Conservation (phyloP, 768 basidiomycete genomes). For the Pulveroboletus sp. region DNA sequence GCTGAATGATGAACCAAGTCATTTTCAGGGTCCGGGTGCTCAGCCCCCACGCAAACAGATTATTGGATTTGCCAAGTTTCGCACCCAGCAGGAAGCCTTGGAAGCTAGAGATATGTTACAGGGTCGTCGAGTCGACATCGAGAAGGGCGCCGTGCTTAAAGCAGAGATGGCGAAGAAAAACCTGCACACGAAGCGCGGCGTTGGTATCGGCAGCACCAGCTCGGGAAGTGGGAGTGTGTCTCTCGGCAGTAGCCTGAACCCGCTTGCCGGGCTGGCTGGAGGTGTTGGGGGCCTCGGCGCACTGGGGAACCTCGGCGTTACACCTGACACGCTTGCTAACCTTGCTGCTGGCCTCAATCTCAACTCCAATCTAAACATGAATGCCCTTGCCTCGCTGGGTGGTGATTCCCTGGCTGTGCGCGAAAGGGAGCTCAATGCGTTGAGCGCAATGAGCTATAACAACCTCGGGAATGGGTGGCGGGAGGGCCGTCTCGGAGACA, state of each 20-base stretch:
- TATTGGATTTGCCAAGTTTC: conserved; percentile 97
- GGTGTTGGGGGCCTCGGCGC: conserved; percentile 28
- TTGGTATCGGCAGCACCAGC: conserved; percentile 54
- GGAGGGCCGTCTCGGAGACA: conserved; percentile 34
- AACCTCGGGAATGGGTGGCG: conserved; percentile 31
- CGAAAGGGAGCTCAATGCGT: conserved; percentile 45
- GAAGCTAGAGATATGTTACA: conserved; percentile 85
- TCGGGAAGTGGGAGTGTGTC: conserved; percentile 28
- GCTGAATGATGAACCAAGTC: conserved; percentile 31
- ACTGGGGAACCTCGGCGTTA: conserved; percentile 25
- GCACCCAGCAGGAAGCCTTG: conserved; percentile 79
- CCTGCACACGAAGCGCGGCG: conserved; percentile 88
- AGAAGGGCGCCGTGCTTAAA: conserved; percentile 89
- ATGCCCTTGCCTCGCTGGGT: conserved; percentile 23
- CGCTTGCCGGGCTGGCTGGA: conserved; percentile 22
- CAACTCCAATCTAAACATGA: conserved; percentile 27
- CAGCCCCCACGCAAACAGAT: conserved; percentile 85
- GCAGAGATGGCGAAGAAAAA: conserved; percentile 99
- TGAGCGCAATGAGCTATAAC: conserved; percentile 47
- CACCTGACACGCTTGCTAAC: conserved; percentile 26
- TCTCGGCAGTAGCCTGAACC: conserved; percentile 24
- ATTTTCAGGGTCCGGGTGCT: conserved; percentile 30
- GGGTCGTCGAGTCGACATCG: conserved; percentile 85
- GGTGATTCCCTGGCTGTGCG: conserved; percentile 34
- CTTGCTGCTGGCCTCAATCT: conserved; percentile 30